Evolutionary conservation across 805 yeast genomes (phyloP), one percentile per base, ranked within the genome.

Genomic region (Zygotorulaspora florentina): DNA sequence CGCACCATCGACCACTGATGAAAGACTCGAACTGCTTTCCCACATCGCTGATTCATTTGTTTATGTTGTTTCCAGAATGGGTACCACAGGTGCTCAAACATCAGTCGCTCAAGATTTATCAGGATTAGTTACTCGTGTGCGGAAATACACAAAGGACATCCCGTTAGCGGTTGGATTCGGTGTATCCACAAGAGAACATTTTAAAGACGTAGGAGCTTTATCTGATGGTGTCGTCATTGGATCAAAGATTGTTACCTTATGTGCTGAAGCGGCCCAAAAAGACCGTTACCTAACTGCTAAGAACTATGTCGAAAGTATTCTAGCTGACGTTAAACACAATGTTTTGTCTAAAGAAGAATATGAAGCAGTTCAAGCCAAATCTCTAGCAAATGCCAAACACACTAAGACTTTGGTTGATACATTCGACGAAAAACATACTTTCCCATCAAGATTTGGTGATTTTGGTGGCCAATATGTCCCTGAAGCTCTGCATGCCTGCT

Each of bases 391-490:
- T 11, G 61, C 59, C 11, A 54, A 52, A 31, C 45, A 45, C 17
- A 49, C 51, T 6, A 44, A 52, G 15, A 56, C 55, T 16, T 48
- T 59, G 8, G 53, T 66, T 13, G 49, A 57, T 31, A 61, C 62
- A 6, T 76, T 78, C 52, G 73, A 73, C 47, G 93, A 85, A 65
- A 49, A 53, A 4, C 93, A 85, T 62, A 77, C 79, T 51, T 85
- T 77, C 63, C 77, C 81, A 55, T 84, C 91, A 46, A 76, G 85
- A 52, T 91, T 91, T 59, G 99, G 98, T 61, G 89, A 81, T 40
- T 95, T 88, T 63, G 99, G 99, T 65, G 99, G 99, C 49, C 99
- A 93, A 72, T 93, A 88, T 63, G 99, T 93, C 34, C 99, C 99
- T 33, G 99, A 93, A 73, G 87, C 95, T 17, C 72, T 93, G 61